A percentile compares a stretch with the other conserved stretches of the same genome.
Conservation (phyloP, 2,329 filamentous ascomycete genomes). For the Echinosphaeria canescens region DNA sequence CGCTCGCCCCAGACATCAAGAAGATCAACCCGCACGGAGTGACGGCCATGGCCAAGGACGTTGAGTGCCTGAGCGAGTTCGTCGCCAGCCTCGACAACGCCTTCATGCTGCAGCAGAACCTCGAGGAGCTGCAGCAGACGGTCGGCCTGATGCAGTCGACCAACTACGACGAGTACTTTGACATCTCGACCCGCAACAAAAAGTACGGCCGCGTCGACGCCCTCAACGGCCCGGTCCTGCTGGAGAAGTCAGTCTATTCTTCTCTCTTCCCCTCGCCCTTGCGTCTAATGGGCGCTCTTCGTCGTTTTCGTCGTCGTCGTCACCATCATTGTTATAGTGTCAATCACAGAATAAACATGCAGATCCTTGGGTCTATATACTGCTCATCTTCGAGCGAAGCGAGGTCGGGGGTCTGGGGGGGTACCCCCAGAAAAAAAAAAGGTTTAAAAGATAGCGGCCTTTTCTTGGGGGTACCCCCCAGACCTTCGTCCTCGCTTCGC, state of each 20-base stretch:
- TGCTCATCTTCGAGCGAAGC: too few species aligned
- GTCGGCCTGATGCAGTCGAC: slow-evolving; percentile 71
- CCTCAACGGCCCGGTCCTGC: slow-evolving; percentile 63
- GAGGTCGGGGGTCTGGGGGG: too few species aligned
- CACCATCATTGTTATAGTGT: too few species aligned
- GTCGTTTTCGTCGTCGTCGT: not conserved
- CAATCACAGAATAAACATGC: too few species aligned
- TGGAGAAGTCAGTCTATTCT: slow-evolving; percentile 78
- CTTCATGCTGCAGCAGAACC: slow-evolving; percentile 67
- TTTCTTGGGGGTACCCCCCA: too few species aligned
- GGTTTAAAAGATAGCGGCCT: too few species aligned
- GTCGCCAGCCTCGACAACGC: slow-evolving; percentile 69
- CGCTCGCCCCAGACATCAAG: slow-evolving; percentile 57
- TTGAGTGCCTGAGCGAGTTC: slow-evolving; percentile 66
- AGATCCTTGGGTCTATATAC: too few species aligned
- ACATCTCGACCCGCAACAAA: slow-evolving; percentile 72
- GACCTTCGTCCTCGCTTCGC: too few species aligned
- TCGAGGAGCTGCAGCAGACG: slow-evolving; percentile 88
- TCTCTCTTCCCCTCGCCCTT: not conserved
- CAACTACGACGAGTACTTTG: slow-evolving; percentile 94
- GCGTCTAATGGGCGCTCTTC: not conserved
- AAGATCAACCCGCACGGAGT: slow-evolving; percentile 80
- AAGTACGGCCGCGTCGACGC: slow-evolving; percentile 89
- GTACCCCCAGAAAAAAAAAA: too few species aligned
- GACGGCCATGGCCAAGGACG: slow-evolving; percentile 59